These are phyloP conservation scores for Psilocybe subaeruginosa DNA, from an alignment of 768 basidiomycete species.

Conservation along the genomic window DNA sequence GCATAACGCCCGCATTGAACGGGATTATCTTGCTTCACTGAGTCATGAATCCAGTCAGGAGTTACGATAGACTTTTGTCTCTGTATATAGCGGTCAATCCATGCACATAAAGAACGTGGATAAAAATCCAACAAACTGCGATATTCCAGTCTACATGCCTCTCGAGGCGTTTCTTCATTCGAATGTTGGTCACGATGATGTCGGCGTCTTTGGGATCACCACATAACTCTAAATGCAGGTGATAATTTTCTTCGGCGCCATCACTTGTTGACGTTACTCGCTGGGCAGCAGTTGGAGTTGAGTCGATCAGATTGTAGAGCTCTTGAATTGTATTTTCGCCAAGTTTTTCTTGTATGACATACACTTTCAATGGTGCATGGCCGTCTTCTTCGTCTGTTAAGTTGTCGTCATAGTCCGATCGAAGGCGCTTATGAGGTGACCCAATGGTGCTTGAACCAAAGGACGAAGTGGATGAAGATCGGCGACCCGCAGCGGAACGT, in stretches of 20 bases:
- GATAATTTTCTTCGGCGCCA: neutral
- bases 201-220: constrained; percentile 52
- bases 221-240: constrained; percentile 35
- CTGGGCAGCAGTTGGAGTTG: neutral
- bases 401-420: constrained; percentile 1
- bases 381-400: neutral
- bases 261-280: neutral
- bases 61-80: constrained; percentile 69
- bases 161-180: constrained; percentile 69
- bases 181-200: constrained; percentile 66
- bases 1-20: constrained; percentile 60
- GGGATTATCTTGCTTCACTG: constrained; percentile 42
- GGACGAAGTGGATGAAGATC: neutral
- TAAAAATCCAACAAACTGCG: constrained; percentile 49
- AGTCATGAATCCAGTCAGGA: constrained; percentile 72
- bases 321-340: constrained; percentile 33
- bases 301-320: constrained; percentile 30
- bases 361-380: constrained; percentile 26
- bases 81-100: constrained; percentile 34
- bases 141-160: constrained; percentile 68
- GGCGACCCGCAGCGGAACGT: neutral
- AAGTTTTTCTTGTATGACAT: constrained; percentile 43
- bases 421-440: constrained; percentile 11
- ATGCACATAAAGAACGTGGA: neutral
- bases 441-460: neutral